Conservation (phyloP, 495 filamentous ascomycete genomes). For the Aspergillus sparsus region DNA sequence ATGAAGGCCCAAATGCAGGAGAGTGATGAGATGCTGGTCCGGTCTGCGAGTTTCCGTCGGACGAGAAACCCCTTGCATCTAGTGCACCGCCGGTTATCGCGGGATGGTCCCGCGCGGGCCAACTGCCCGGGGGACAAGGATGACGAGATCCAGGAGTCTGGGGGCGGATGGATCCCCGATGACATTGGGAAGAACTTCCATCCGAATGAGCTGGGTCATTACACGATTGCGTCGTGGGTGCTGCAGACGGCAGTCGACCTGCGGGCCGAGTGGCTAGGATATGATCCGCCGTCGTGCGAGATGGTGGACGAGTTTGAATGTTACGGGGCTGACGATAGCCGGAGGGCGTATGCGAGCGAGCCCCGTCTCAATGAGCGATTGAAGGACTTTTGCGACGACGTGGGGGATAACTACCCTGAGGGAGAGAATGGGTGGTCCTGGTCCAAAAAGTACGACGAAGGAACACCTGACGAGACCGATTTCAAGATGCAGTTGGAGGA, state of each 20-base stretch:
- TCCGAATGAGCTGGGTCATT: slow-evolving; percentile 28
- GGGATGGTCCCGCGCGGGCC: background rate
- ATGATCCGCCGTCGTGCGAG: slow-evolving; percentile 10
- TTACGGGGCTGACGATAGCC: slow-evolving; percentile 8
- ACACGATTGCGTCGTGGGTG: slow-evolving; percentile 26
- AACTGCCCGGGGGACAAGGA: slow-evolving; percentile 10
- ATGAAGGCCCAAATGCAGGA: background rate
- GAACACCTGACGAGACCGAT: slow-evolving; percentile 24
- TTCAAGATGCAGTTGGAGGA: slow-evolving; percentile 17
- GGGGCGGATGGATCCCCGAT: slow-evolving; percentile 23
- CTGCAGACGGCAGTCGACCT: slow-evolving; percentile 12
- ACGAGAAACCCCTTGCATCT: background rate
- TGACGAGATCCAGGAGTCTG: background rate
- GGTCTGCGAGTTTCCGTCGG: background rate
- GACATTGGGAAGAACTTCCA: slow-evolving; percentile 29
- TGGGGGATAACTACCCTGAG: background rate
- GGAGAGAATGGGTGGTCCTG: background rate
- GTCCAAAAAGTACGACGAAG: background rate
- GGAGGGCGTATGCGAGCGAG: background rate
- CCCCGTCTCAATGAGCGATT: background rate
- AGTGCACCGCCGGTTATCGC: background rate
- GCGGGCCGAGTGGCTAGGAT: slow-evolving; percentile 19
- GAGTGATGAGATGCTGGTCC: background rate
- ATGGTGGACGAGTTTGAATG: slow-evolving; percentile 23
- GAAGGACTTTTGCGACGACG: background rate